Conservation (phyloP, 179 eudicot genomes). For the Beta lomatogona region DNA sequence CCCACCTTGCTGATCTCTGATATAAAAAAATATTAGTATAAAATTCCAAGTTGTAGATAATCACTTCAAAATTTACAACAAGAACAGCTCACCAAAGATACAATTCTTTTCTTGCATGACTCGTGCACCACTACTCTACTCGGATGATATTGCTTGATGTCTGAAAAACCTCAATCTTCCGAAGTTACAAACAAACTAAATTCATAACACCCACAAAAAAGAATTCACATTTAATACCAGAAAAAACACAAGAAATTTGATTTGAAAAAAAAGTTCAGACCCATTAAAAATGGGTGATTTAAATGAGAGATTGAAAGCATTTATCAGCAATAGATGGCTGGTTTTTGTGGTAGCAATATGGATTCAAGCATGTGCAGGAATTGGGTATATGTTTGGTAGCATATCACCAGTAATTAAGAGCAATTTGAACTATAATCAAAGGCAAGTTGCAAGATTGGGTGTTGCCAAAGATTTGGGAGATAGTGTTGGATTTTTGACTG, state of each 20-base stretch:
- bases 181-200: too few relatives aligned
- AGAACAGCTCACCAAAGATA: neutral
- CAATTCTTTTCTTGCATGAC: neutral
- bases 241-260: neutral
- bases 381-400: constrained; percentile 94
- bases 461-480: constrained; percentile 96
- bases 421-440: constrained; percentile 72
- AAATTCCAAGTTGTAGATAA: neutral
- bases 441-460: constrained; percentile 81
- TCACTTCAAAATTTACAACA: neutral
- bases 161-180: too few relatives aligned
- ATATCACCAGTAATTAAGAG: constrained; percentile 82
- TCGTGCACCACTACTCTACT: neutral
- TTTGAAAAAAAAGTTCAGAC: neutral
- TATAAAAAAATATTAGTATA: too few relatives aligned
- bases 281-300: constrained; percentile 42
- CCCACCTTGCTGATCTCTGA: neutral
- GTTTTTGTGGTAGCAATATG: constrained; percentile 99
- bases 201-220: neutral
- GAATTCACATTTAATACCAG: too few relatives aligned
- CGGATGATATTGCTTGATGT: neutral
- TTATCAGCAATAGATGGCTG: constrained; percentile 82
- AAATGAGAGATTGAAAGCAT: constrained; percentile 49
- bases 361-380: constrained; percentile 90
- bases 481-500: constrained; percentile 96